A percentile compares a stretch with the other conserved stretches of the same genome.
Evolutionary conservation across 2,329 filamentous ascomycete species (phyloP).

Genomic region (Fusarium nisikadoi): DNA sequence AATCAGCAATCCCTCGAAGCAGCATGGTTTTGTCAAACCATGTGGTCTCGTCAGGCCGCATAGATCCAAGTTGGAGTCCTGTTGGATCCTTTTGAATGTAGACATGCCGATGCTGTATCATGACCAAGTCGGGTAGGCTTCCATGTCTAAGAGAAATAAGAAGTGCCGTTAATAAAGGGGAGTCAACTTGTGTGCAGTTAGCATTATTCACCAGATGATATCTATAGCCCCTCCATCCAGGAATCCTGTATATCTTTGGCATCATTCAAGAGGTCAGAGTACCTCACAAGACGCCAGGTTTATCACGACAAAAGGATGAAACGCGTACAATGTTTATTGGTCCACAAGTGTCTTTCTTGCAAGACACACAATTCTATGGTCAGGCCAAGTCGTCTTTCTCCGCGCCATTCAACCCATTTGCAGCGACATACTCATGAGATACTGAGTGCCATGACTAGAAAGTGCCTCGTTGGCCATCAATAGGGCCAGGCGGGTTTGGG

Average conservation of each 20-base stretch:
- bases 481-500: slow-evolving; percentile 27
- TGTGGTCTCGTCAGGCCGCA: background rate
- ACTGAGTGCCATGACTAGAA: slow-evolving; percentile 22
- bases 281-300: background rate
- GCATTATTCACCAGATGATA: background rate
- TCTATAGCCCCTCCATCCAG: background rate
- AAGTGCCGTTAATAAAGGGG: background rate
- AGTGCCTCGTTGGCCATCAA: slow-evolving; percentile 26
- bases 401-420: slow-evolving; percentile 10
- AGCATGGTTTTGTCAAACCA: background rate
- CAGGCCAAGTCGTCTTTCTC: slow-evolving; percentile 18
- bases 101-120: background rate
- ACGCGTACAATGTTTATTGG: slow-evolving; percentile 27
- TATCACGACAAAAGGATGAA: background rate
- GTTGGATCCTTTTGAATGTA: background rate
- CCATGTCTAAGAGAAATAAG: background rate
- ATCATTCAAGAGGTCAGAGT: background rate
- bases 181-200: too few species aligned
- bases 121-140: background rate
- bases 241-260: background rate
- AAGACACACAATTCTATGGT: slow-evolving; percentile 19
- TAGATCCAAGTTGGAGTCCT: background rate
- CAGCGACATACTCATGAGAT: slow-evolving; percentile 11
- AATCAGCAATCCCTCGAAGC: background rate
- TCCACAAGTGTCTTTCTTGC: slow-evolving; percentile 14